A percentile compares a stretch with the other conserved stretches of the same genome.
These are phyloP conservation scores for Sungouiozyma intestinalis DNA, from an alignment of 805 yeast genomes.

Conservation along the genomic window DNA sequence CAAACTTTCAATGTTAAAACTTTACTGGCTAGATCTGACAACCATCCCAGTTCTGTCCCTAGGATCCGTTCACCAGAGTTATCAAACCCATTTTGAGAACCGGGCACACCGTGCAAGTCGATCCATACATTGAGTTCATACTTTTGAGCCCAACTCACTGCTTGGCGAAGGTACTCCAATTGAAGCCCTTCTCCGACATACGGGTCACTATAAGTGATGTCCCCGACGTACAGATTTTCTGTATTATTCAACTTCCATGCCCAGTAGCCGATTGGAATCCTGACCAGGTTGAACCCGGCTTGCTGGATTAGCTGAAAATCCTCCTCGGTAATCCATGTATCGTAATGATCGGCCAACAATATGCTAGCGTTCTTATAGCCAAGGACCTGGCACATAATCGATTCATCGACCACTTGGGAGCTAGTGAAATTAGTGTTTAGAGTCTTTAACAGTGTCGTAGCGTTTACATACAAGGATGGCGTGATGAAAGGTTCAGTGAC, in stretches of 20 bases:
- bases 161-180: constrained; percentile 49
- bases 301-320: constrained; percentile 43
- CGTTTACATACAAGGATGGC: constrained; percentile 41
- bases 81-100: constrained; percentile 81
- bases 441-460: constrained; percentile 16
- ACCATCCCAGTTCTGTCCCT: constrained; percentile 35
- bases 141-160: constrained; percentile 56
- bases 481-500: constrained; percentile 63
- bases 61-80: constrained; percentile 58
- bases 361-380: constrained; percentile 38
- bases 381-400: constrained; percentile 37
- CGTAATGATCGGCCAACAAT: constrained; percentile 45
- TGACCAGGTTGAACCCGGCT: constrained; percentile 56
- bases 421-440: constrained; percentile 3
- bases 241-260: constrained; percentile 40
- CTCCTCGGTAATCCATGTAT: constrained; percentile 44
- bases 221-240: constrained; percentile 8
- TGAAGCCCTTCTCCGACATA: constrained; percentile 50
- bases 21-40: constrained; percentile 30
- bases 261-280: constrained; percentile 79
- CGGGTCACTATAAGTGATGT: constrained; percentile 39
- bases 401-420: constrained; percentile 45
- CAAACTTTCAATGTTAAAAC: constrained; percentile 42
- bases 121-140: constrained; percentile 58
- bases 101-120: constrained; percentile 75